These are phyloP conservation scores for Zostera marina DNA, from an alignment of 116 monocot genomes.

Conservation along the genomic window DNA sequence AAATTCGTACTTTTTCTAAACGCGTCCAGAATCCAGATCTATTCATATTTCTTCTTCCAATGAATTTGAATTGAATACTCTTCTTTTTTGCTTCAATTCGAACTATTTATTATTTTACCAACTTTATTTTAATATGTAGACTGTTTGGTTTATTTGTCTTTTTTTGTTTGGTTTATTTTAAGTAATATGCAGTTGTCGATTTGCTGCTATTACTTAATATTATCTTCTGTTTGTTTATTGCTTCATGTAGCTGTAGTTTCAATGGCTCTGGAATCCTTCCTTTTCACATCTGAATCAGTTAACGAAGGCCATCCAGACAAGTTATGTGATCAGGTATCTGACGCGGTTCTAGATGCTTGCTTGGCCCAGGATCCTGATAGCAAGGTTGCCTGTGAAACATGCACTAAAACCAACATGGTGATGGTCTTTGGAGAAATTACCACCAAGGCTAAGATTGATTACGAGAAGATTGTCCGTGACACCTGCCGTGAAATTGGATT, in stretches of 20 bases:
- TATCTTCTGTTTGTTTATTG: not conserved
- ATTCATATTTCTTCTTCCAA: no score
- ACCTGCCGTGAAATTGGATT: slow-evolving; percentile 45
- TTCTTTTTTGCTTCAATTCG: no score
- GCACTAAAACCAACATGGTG: slow-evolving; percentile 76
- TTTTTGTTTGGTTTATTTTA: no score
- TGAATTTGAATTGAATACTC: no score
- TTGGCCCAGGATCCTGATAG: slow-evolving; percentile 68
- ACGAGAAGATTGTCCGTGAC: slow-evolving; percentile 60
- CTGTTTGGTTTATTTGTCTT: no score
- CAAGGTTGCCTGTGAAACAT: slow-evolving; percentile 75
- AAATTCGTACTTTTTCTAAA: no score
- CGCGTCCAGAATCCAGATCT: no score
- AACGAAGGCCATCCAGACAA: slow-evolving; percentile 82
- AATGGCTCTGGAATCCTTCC: slow-evolving; percentile 36
- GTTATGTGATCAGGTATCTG: slow-evolving; percentile 64
- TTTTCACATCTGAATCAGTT: slow-evolving; percentile 71
- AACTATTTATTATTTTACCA: no score
- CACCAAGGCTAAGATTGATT: slow-evolving; percentile 55
- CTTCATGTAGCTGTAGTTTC: not conserved
- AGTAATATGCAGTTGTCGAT: not conserved
- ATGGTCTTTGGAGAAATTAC: slow-evolving; percentile 81
- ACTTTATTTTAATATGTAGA: no score
- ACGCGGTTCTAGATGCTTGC: slow-evolving; percentile 62
- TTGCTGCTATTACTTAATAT: not conserved